Percentiles rank a stretch among this genome's conserved stretches.
phyloP scores from a whole-genome alignment of 2,329 filamentous ascomycete species.

The Aspergillus sp. region DNA sequence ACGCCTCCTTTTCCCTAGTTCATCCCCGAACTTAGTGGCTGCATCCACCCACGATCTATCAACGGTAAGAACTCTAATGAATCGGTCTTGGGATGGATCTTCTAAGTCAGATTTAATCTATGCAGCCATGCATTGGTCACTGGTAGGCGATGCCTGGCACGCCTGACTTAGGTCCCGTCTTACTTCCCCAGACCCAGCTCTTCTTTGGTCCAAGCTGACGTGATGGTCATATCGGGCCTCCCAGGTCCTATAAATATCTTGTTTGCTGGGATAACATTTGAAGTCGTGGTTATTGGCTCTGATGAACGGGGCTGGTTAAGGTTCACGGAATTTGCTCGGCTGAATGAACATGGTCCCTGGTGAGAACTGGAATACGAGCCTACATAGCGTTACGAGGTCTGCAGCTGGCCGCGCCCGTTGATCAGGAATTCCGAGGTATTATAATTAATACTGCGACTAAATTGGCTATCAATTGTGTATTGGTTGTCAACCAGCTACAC shows the following conservation, averaged over 20 bases:
- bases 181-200: neutral
- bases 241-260: neutral
- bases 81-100: neutral
- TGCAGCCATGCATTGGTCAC: neutral
- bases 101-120: neutral
- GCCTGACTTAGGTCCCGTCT: neutral
- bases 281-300: neutral
- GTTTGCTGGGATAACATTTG: neutral
- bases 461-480: no score
- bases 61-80: neutral
- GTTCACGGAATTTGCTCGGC: no score
- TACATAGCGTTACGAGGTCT: no score
- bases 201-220: neutral
- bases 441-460: no score
- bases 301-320: neutral
- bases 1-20: neutral
- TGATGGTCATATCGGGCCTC: neutral
- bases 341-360: no score
- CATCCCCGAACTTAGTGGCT: neutral
- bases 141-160: neutral
- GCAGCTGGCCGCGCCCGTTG: no score
- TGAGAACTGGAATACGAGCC: no score
- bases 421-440: no score
- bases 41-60: neutral
- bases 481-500: no score